Evolutionary conservation across 371 early-diverging fungal species (phyloP).

Genomic region (Funneliformis caledonium): DNA sequence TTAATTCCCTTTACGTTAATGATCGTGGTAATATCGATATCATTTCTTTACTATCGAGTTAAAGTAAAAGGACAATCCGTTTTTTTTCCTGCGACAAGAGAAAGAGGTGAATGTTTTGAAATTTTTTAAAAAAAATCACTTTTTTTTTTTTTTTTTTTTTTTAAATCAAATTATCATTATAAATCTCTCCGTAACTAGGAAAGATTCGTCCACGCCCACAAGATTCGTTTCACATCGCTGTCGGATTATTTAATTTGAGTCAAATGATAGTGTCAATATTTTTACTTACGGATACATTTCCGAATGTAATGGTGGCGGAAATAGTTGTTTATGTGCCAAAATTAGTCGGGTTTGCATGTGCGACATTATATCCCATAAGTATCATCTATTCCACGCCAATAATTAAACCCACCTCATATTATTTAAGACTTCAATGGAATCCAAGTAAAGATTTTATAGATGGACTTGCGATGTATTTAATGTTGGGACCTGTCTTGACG

Average conservation of each 20-base stretch:
- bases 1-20: background rate
- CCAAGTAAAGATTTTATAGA: slow-evolving; percentile 10
- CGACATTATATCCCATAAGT: slow-evolving; percentile 5
- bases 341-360: background rate
- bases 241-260: background rate
- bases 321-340: background rate
- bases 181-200: background rate
- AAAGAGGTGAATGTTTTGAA: background rate
- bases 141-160: too few relatives aligned
- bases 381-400: background rate
- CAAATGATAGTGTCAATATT: background rate
- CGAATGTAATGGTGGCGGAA: background rate
- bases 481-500: slow-evolving; percentile 11
- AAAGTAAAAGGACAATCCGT: slow-evolving; percentile 1
- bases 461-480: background rate
- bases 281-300: background rate
- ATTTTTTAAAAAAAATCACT: too few relatives aligned
- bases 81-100: slow-evolving; percentile 21
- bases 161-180: too few relatives aligned
- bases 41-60: slow-evolving; percentile 20
- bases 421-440: background rate
- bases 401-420: background rate
- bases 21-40: background rate
- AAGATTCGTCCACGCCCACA: slow-evolving; percentile 21
- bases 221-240: slow-evolving; percentile 16